A percentile compares a stretch with the other conserved stretches of the same genome.
Evolutionary conservation across 805 yeast species (phyloP).

Genomic region (Crinitomyces ghanaensis): DNA sequence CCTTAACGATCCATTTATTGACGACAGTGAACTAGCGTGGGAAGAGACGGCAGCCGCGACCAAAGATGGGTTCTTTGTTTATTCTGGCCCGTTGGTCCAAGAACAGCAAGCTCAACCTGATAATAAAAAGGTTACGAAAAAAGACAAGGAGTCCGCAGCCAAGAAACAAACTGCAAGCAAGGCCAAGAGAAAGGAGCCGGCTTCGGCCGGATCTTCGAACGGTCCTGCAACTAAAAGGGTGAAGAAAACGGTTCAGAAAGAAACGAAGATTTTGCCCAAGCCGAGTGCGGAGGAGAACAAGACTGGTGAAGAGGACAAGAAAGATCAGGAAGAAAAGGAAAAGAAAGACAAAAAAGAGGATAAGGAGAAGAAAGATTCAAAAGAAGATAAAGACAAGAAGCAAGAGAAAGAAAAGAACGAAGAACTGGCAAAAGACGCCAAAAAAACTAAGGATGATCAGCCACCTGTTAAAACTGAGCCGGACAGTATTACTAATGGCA

Average conservation of each 20-base stretch:
- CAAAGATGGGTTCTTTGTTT: slow-evolving; percentile 91
- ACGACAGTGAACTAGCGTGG: slow-evolving; percentile 83
- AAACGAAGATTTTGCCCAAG: not conserved
- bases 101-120: slow-evolving; percentile 33
- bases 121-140: slow-evolving; percentile 34
- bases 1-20: slow-evolving; percentile 88
- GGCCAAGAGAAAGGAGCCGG: slow-evolving; percentile 6
- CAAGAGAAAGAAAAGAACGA: not conserved
- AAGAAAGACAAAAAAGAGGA: slow-evolving; percentile 7
- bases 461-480: no score
- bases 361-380: slow-evolving; percentile 2
- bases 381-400: slow-evolving; percentile 5
- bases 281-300: slow-evolving; percentile 4
- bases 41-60: slow-evolving; percentile 91
- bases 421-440: not conserved
- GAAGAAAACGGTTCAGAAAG: not conserved
- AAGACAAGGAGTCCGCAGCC: slow-evolving; percentile 12
- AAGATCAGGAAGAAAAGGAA: slow-evolving; percentile 5
- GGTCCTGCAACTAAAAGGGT: slow-evolving; percentile 4
- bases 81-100: slow-evolving; percentile 71
- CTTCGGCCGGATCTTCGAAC: slow-evolving; percentile 4
- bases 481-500: no score
- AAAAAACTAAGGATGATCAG: no score
- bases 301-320: slow-evolving; percentile 1
- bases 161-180: slow-evolving; percentile 3